Percentiles rank a stretch among this genome's conserved stretches.
These are phyloP conservation scores for Malassezia obtusa DNA, from an alignment of 1,284 basidiomycete species.

Conservation along the genomic window DNA sequence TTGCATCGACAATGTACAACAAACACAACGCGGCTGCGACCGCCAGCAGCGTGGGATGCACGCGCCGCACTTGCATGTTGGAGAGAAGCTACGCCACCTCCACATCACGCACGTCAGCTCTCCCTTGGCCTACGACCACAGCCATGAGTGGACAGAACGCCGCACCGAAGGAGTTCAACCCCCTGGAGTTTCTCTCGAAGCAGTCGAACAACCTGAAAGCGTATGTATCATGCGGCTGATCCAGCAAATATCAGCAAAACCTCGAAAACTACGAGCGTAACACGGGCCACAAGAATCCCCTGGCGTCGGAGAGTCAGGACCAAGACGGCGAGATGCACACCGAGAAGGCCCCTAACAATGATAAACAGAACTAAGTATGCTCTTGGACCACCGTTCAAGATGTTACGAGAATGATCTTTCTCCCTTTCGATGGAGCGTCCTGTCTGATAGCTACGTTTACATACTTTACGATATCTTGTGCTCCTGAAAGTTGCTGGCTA, in stretches of 20 bases:
- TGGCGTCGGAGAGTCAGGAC: neutral
- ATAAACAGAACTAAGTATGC: neutral
- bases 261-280: slow-evolving; percentile 16
- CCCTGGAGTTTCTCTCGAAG: neutral
- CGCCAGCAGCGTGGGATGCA: too few species aligned
- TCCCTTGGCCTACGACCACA: neutral
- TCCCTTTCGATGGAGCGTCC: too few species aligned
- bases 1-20: too few species aligned
- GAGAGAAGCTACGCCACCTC: neutral
- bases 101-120: too few species aligned
- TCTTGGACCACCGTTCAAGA: too few species aligned
- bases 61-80: too few species aligned
- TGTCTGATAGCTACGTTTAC: too few species aligned
- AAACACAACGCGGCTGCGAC: too few species aligned
- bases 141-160: slow-evolving; percentile 6
- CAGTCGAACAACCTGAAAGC: slow-evolving; percentile 7
- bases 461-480: too few species aligned
- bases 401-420: too few species aligned
- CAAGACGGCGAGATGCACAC: slow-evolving; percentile 4
- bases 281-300: slow-evolving; percentile 11
- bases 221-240: slow-evolving; percentile 2
- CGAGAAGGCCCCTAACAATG: too few species aligned
- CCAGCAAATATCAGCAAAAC: slow-evolving; percentile 13
- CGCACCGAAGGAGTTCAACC: neutral
- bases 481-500: too few species aligned